Percentiles rank a stretch among this genome's conserved stretches.
Conservation (phyloP, 257 asterid genomes). For the Plantago major region DNA sequence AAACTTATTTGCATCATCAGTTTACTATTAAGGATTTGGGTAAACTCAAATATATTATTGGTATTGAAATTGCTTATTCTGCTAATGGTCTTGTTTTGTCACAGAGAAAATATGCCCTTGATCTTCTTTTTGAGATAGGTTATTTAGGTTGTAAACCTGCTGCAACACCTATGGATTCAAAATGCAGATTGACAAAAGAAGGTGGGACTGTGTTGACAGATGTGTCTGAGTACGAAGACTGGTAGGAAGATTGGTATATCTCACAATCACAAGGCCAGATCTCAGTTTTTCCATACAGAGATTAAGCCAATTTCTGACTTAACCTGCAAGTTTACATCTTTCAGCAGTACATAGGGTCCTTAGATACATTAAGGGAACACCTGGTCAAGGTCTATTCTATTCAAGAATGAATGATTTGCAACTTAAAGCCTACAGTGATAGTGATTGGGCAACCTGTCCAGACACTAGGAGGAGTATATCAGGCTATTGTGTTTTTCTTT, state of each 20-base stretch:
- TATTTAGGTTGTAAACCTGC: background rate
- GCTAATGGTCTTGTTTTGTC: background rate
- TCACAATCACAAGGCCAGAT: background rate
- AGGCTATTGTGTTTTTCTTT: too few species aligned
- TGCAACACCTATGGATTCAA: background rate
- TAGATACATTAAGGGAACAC: too few species aligned
- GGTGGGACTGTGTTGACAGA: too few species aligned
- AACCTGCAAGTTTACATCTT: too few species aligned
- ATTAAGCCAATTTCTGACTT: too few species aligned
- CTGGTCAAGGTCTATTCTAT: background rate
- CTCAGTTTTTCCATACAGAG: background rate
- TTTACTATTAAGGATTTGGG: too few species aligned
- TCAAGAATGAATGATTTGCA: background rate
- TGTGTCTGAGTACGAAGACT: too few species aligned
- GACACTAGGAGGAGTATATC: too few species aligned
- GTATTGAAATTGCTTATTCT: too few species aligned
- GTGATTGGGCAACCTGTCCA: background rate
- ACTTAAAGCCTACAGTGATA: background rate
- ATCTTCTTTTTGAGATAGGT: background rate
- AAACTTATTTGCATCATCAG: too few species aligned
- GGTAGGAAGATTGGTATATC: background rate
- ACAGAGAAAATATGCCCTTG: background rate
- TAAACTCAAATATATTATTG: too few species aligned
- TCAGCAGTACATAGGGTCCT: background rate
- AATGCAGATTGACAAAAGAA: background rate